These are phyloP conservation scores for Seiridium cupressi DNA, from an alignment of 2,329 filamentous ascomycete species.

Conservation along the genomic window DNA sequence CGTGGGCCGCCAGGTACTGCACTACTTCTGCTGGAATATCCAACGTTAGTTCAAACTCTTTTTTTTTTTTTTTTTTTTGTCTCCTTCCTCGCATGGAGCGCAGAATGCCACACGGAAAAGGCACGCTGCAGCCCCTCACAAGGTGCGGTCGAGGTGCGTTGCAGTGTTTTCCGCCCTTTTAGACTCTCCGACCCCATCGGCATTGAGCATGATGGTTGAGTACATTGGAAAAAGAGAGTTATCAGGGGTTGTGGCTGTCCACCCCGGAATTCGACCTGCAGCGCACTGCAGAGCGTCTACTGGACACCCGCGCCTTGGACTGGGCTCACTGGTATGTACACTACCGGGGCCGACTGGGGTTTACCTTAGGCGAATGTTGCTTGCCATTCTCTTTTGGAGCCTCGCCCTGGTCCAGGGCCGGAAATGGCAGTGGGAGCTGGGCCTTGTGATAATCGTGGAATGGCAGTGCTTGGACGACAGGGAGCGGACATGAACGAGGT, in stretches of 20 bases:
- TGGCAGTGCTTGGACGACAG: constrained; percentile 1
- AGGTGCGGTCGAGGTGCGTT: not conserved
- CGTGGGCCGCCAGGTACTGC: not conserved
- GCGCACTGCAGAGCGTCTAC: not conserved
- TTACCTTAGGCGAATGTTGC: not conserved
- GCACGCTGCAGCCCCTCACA: not conserved
- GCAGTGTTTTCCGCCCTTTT: not conserved
- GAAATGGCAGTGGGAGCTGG: not conserved
- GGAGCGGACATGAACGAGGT: not conserved
- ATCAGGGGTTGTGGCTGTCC: not conserved
- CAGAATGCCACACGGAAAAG: no score
- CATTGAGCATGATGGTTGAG: not conserved
- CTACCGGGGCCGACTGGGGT: not conserved
- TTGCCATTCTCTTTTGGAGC: not conserved
- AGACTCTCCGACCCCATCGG: not conserved
- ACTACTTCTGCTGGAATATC: not conserved
- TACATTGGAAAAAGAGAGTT: not conserved
- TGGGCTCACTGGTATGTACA: not conserved
- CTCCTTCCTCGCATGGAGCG: no score
- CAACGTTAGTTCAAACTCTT: not conserved
- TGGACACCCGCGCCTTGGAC: not conserved
- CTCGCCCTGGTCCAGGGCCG: not conserved
- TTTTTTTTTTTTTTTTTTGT: not conserved
- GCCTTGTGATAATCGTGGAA: not conserved
- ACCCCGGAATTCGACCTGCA: not conserved